Evolutionary conservation across 306 rosid genomes (phyloP), one percentile per base, ranked within the genome.

Genomic region (Cercis canadensis): DNA sequence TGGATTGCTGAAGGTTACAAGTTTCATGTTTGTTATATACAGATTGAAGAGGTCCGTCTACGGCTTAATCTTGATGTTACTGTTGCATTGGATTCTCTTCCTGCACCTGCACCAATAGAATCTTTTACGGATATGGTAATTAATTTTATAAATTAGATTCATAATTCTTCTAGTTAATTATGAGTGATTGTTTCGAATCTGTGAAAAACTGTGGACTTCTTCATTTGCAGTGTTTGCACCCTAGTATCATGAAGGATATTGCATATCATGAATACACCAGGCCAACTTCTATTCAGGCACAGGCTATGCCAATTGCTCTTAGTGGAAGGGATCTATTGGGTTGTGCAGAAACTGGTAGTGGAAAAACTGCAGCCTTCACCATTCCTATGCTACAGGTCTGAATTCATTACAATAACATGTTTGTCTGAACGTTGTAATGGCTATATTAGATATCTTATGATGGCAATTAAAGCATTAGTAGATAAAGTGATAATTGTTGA

Each of bases 281-380:
- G 75, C 97, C 97, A 12, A 90, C 97, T n/a, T 80, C 97, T 45
- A 90, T 90, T 75, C 97, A 90, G 85, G 90, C 97, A 41, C 97
- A 90, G 67, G 97, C 92, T 53, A 86, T 90, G 97, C 97, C 97
- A 5, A 57, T 88, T 73, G 95, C 97, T 43, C 96, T 90, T 16
- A 83, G 89, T 57, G 96, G 97, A 62, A 83, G 84, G 83, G 97
- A 90, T 87, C 72, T 90, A 44, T 61, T 90, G 73, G 97, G 97
- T 57, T 90, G 97, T 64, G 97, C 97, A 33, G 97, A 90, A 85
- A 90, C 97, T 57, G 97, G 97, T 19, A 90, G 97, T 24, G 97
- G 97, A 50, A 90, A 90, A 78, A 90, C 97, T 46, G 97, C 97
- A 36, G 97, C 97, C 66, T 90, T 90, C 36, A 69, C 90, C 19